Evolutionary conservation across 2,329 filamentous ascomycete species (phyloP), one percentile per base, ranked within the genome.

Genomic region (Celoporthe dispersa): DNA sequence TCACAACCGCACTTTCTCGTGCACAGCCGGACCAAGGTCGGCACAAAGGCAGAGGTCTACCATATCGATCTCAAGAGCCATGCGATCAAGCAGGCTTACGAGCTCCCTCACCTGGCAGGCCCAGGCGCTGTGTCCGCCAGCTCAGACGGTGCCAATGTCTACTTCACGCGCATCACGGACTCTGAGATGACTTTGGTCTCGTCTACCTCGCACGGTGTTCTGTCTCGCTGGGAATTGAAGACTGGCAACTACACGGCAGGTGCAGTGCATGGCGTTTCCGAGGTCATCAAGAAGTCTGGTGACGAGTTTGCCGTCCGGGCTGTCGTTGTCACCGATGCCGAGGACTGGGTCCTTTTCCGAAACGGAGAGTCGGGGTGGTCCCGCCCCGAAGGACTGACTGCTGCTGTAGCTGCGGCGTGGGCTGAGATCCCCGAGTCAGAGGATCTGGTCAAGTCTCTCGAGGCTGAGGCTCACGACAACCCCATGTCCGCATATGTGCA

Each of bases 401-500:
- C 90, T 60, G 90, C 89, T n/a, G 85, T 93, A 35, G 90, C 93
- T 67, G 94, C 94, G 51, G 88, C 89, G 14, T 97, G 93, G 87
- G 92, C 91, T 0, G 92, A 95, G 64, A 87, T 93, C 7, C 90
- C 91, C 16, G 89, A 91, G 74, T 87, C 87, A 22, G 92, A 94
- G 77, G 87, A 90, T 66, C 84, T 98, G 64, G 94, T 90, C 7
- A 91, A 92, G 78, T 92, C 94, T 39, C 84, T 98, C 9, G 92
- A 97, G 74, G 88, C 92, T 33, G 95, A 99, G 81, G 92, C 93
- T 4, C 92, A 97, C 77, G 92, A 91, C 76, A 97, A 92, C 77
- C 85, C 93, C 3, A 76, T 93, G 7, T 85, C 87, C 14, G 96
- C 96, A n/a, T 99, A 97, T 77, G 82, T 95, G 37, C 94, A 98